phyloP scores from a whole-genome alignment of 2,329 filamentous ascomycete genomes.

The Epichloe coenophiala region DNA sequence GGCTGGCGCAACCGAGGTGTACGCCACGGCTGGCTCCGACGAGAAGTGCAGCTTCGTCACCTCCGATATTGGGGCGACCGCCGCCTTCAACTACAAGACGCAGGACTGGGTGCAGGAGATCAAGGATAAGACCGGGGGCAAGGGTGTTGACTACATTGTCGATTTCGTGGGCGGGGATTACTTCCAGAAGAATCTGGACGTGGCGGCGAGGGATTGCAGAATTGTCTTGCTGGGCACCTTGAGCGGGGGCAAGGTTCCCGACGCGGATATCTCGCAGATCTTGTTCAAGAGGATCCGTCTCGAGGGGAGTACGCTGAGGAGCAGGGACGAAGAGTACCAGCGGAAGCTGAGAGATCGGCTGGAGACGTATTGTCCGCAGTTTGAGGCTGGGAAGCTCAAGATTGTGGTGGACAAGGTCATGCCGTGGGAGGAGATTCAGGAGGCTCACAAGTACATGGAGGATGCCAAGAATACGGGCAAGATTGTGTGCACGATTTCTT shows the following conservation, averaged over 20 bases:
- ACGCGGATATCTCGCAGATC: slow-evolving; percentile 59
- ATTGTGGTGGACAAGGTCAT: slow-evolving; percentile 72
- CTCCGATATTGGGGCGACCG: slow-evolving; percentile 58
- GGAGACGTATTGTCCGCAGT: slow-evolving; percentile 62
- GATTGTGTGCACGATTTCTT: slow-evolving; percentile 46
- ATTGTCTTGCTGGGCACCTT: slow-evolving; percentile 67
- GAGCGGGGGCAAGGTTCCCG: slow-evolving; percentile 57
- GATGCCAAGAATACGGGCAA: slow-evolving; percentile 59
- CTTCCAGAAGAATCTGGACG: slow-evolving; percentile 67
- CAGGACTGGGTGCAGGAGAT: slow-evolving; percentile 65
- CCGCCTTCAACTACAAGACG: slow-evolving; percentile 72
- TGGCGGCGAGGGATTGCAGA: slow-evolving; percentile 58
- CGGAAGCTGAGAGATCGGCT: slow-evolving; percentile 59
- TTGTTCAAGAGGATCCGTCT: slow-evolving; percentile 64
- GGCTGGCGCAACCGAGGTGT: slow-evolving; percentile 58
- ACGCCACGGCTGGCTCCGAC: slow-evolving; percentile 65
- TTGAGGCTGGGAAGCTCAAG: slow-evolving; percentile 62
- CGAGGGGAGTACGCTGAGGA: slow-evolving; percentile 74
- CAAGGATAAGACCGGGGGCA: slow-evolving; percentile 54
- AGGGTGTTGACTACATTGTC: slow-evolving; percentile 74
- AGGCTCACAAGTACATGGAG: slow-evolving; percentile 62
- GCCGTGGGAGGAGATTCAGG: slow-evolving; percentile 59
- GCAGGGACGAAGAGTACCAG: slow-evolving; percentile 70
- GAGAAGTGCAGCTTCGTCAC: slow-evolving; percentile 73
- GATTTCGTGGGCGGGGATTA: slow-evolving; percentile 75